Conservation (phyloP, 139 green algal species). For the Marvania coccoides region DNA sequence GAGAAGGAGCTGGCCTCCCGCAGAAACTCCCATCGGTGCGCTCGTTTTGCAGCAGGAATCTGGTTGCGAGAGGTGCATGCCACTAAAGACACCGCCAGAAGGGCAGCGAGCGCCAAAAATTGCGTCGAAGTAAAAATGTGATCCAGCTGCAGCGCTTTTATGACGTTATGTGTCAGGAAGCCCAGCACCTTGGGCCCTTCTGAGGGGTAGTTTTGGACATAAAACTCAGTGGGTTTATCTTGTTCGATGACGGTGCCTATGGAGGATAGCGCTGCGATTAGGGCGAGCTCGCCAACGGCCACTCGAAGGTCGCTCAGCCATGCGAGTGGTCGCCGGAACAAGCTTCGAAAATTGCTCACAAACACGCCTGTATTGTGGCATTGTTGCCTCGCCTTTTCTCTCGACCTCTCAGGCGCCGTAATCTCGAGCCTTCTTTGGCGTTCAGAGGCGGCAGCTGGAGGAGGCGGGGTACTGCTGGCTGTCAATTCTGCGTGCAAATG, state of each 20-base stretch:
- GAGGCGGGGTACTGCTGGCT: no score
- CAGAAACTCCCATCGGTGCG: no score
- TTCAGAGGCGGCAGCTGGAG: no score
- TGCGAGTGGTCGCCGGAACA: no score
- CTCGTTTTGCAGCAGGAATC: constrained; percentile 69
- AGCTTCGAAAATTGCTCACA: no score
- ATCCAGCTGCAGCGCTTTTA: constrained; percentile 59
- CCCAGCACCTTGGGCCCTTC: constrained; percentile 18
- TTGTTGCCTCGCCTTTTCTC: no score
- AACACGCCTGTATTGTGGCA: no score
- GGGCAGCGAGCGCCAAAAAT: constrained; percentile 67
- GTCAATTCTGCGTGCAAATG: no score
- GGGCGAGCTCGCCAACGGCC: constrained; percentile 70
- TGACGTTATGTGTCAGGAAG: constrained; percentile 56
- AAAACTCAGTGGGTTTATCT: constrained; percentile 65
- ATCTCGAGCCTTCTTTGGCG: no score
- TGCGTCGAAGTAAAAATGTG: constrained; percentile 73
- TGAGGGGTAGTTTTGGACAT: constrained; percentile 52
- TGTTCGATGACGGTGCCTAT: constrained; percentile 85
- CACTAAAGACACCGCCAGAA: constrained; percentile 69
- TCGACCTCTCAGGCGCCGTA: no score
- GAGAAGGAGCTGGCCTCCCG: no score
- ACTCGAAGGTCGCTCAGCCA: constrained; percentile 62
- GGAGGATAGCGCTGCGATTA: constrained; percentile 64
- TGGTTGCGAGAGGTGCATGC: constrained; percentile 86